Evolutionary conservation across 192 early-diverging fungal species (phyloP).

Genomic region (Dispira simplex): DNA sequence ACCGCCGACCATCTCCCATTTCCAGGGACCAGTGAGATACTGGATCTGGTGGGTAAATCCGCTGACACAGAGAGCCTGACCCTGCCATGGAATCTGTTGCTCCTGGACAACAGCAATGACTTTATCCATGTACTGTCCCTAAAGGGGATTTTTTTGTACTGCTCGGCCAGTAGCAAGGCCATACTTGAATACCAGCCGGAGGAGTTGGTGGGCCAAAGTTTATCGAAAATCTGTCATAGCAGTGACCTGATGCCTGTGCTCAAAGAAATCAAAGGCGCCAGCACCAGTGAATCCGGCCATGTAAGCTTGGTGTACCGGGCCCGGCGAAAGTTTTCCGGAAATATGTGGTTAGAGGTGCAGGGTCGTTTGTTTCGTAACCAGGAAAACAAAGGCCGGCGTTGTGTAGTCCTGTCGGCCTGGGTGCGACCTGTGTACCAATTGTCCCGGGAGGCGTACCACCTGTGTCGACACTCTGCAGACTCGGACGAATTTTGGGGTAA

Average conservation of each 20-base stretch:
- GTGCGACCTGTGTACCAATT: constrained; percentile 29
- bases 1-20: constrained; percentile 14
- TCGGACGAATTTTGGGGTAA: constrained; percentile 44
- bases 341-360: constrained; percentile 45
- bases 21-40: constrained; percentile 21
- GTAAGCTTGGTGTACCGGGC: constrained; percentile 43
- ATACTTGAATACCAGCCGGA: constrained; percentile 36
- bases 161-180: constrained; percentile 21
- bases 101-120: constrained; percentile 37
- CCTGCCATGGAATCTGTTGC: constrained; percentile 21
- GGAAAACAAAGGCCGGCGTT: constrained; percentile 48
- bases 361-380: constrained; percentile 40
- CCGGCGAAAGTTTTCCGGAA: constrained; percentile 33
- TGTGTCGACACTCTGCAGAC: constrained; percentile 1
- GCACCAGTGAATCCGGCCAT: constrained; percentile 13
- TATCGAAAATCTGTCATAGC: constrained; percentile 45
- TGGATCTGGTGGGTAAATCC: constrained; percentile 21
- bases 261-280: constrained; percentile 39
- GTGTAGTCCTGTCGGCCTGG: constrained; percentile 45
- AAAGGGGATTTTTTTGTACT: constrained; percentile 50
- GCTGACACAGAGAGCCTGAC: constrained; percentile 18
- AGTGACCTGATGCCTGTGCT: constrained; percentile 49
- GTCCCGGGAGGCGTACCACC: constrained; percentile 16
- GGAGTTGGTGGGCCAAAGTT: constrained; percentile 38
- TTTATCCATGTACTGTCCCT: constrained; percentile 51